Base-by-base conservation (phyloP, 176 grass and related monocot genomes). In the Oryza australiensis region DNA sequence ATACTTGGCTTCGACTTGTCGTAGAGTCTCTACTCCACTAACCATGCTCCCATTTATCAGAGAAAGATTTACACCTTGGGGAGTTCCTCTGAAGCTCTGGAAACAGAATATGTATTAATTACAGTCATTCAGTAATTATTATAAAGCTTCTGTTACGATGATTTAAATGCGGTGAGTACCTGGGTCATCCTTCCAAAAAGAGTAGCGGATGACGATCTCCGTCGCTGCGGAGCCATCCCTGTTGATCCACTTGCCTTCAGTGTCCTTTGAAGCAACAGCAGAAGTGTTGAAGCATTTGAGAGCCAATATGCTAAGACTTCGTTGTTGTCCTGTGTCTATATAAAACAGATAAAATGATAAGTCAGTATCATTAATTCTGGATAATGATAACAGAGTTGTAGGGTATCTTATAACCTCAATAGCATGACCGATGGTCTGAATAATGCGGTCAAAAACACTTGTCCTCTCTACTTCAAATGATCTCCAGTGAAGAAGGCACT, bases 391-490 rank as follows among this genome's bases (percentile, higher is more conserved):
- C 34, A 77, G 72, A 63, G 41, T 60, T 83, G 32, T 26, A 83
- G 66, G 15, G 59, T 43, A 63, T 34, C n/a, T 72, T 91, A 53
- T 60, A 86, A 99, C 96, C 96, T 99, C 96, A 60, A 99, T 99
- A 29, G 96, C 96, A 85, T 99, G 96, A 64, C 96, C 96, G 72
- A 99, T 91, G 76, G 96, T 99, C 78, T 99, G 96, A 91, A 99
- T 95, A 76, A 99, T 99, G 84, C 93, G 96, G 88, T 99, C 92
- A 87, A 99, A 99, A 76, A 99, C 96, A 88, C 96, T 99, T 79
- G 96, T 99, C 26, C 96, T 73, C 77, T 99, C 96, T 78, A 99
- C 96, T 95, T 99, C 96, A 90, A 99, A 99, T 86, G 96, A 99
- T 85, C 96, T 86, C 96, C 96, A 99, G 77, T 95, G 92, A 51